Evolutionary conservation across 768 basidiomycete genomes (phyloP).

Genomic region (Lactarius hatsudake): DNA sequence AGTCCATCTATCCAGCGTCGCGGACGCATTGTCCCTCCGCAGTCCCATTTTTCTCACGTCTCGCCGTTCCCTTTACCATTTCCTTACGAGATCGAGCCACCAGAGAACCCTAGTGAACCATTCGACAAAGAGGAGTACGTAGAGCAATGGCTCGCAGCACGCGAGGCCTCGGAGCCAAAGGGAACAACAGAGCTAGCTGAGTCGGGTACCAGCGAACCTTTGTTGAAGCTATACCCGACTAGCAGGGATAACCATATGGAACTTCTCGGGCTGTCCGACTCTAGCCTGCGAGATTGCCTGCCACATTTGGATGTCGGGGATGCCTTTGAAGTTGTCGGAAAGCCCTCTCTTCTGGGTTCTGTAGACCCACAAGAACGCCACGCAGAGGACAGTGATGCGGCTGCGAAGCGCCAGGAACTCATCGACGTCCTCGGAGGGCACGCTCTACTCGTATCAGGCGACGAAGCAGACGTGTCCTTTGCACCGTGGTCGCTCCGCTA

Average conservation of each 20-base stretch:
- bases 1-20: slow-evolving; percentile 70
- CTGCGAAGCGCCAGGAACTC: slow-evolving; percentile 61
- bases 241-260: slow-evolving; percentile 51
- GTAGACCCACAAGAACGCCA: slow-evolving; percentile 32
- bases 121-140: slow-evolving; percentile 61
- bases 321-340: slow-evolving; percentile 64
- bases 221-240: slow-evolving; percentile 47
- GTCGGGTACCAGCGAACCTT: slow-evolving; percentile 31
- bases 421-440: slow-evolving; percentile 81
- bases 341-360: slow-evolving; percentile 46
- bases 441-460: slow-evolving; percentile 57
- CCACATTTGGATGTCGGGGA: slow-evolving; percentile 89
- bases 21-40: slow-evolving; percentile 53
- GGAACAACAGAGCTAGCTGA: slow-evolving; percentile 29
- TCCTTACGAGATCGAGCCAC: slow-evolving; percentile 70
- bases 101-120: slow-evolving; percentile 45
- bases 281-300: slow-evolving; percentile 68
- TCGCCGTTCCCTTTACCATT: slow-evolving; percentile 81
- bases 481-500: slow-evolving; percentile 85
- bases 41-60: slow-evolving; percentile 76
- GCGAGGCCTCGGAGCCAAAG: slow-evolving; percentile 52
- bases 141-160: slow-evolving; percentile 70
- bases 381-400: slow-evolving; percentile 34
- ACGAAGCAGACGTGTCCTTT: slow-evolving; percentile 36
- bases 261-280: slow-evolving; percentile 72